These are phyloP conservation scores for Boletus pseudopeckii DNA, from an alignment of 768 basidiomycete genomes.

Conservation along the genomic window DNA sequence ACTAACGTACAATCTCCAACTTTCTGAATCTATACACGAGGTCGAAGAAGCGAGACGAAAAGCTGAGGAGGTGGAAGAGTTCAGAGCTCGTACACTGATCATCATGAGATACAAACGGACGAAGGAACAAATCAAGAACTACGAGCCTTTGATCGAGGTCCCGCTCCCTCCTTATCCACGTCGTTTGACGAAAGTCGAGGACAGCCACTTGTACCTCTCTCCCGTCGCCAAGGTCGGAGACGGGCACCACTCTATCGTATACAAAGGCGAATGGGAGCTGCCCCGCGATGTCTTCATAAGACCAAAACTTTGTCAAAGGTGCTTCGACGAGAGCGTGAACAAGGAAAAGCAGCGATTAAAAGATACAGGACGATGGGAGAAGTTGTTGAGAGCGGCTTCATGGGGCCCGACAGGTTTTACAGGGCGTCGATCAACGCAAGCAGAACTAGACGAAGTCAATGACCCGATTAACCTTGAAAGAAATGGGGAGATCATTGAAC, in stretches of 20 bases:
- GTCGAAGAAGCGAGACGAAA: conserved; percentile 2
- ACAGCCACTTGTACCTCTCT: conserved; percentile 50
- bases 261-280: conserved; percentile 49
- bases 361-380: conserved; percentile 19
- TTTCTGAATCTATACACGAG: not conserved
- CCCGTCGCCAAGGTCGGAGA: conserved; percentile 35
- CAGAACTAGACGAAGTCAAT: not conserved
- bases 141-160: conserved; percentile 30
- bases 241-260: conserved; percentile 54
- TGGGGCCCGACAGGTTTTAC: conserved; percentile 12
- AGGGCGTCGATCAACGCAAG: not conserved
- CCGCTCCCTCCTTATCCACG: conserved; percentile 27
- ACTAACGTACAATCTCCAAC: conserved; percentile 30
- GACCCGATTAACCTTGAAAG: not conserved
- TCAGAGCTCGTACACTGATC: conserved; percentile 18
- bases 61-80: conserved; percentile 8
- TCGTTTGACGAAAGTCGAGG: conserved; percentile 24
- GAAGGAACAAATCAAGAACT: conserved; percentile 21
- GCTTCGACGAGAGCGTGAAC: conserved; percentile 33
- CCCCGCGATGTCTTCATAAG: conserved; percentile 40
- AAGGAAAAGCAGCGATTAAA: conserved; percentile 23
- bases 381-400: conserved; percentile 9
- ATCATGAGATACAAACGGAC: conserved; percentile 18
- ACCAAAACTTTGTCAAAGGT: conserved; percentile 36
- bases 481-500: conserved; percentile 18